Percentiles rank a stretch among this genome's conserved stretches.
phyloP scores from a whole-genome alignment of 345 rosid species.

The Ricinus communis region DNA sequence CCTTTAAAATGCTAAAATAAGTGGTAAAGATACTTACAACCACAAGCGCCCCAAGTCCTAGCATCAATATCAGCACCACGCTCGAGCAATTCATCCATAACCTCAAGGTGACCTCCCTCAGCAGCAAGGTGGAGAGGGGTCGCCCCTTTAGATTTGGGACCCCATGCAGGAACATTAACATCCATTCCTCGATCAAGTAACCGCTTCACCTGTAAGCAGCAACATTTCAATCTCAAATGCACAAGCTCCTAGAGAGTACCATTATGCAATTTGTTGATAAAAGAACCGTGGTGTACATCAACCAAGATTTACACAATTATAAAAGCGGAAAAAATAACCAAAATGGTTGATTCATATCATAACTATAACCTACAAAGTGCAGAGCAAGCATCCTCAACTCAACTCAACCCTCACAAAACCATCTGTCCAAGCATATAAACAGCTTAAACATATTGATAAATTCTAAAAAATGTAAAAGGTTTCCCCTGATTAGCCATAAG shows the following conservation, averaged over 20 bases:
- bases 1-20: background rate
- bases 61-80: constrained; percentile 97
- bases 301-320: background rate
- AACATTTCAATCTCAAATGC: constrained; percentile 3
- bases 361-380: background rate
- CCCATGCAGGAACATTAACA: constrained; percentile 82
- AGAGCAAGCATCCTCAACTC: background rate
- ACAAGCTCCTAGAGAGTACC: no score
- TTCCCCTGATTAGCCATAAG: background rate
- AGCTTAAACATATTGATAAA: no score
- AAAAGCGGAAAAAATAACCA: background rate
- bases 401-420: no score
- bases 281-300: background rate
- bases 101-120: constrained; percentile 85
- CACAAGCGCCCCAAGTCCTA: constrained; percentile 89
- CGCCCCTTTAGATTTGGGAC: constrained; percentile 85
- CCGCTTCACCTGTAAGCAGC: constrained; percentile 52
- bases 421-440: no score
- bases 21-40: constrained; percentile 48
- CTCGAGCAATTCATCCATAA: constrained; percentile 89
- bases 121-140: constrained; percentile 98
- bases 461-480: no score
- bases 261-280: background rate
- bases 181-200: constrained; percentile 81
- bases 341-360: no score